Conservation (phyloP, 331 rosid species). For the Malus hybrid region DNA sequence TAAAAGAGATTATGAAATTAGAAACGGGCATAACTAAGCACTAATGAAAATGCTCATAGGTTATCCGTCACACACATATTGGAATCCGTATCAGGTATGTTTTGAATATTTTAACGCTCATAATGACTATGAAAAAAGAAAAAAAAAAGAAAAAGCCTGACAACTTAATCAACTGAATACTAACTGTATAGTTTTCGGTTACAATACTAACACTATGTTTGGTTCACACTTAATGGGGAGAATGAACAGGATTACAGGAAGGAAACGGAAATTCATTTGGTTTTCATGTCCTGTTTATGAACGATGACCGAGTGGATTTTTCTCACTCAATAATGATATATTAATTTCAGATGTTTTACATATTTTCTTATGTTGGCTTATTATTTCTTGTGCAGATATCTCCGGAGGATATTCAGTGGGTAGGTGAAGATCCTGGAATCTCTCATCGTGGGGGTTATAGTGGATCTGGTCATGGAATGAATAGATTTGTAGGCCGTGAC, state of each 20-base stretch:
- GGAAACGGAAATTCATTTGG: neutral
- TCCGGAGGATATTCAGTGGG: conserved; percentile 89
- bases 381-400: conserved; percentile 51
- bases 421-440: conserved; percentile 79
- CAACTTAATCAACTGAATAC: neutral
- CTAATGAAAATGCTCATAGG: neutral
- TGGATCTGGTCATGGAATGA: conserved; percentile 58
- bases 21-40: neutral
- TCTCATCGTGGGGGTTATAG: conserved; percentile 51
- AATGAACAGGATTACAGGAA: neutral
- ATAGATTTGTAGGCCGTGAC: conserved; percentile 51
- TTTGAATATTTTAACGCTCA: neutral
- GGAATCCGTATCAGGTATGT: neutral
- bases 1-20: neutral
- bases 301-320: neutral
- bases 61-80: neutral
- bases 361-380: conserved; percentile 17
- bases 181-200: neutral
- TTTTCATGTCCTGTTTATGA: neutral
- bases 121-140: neutral
- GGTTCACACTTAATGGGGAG: neutral
- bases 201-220: neutral
- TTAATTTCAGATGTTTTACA: conserved; percentile 1
- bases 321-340: too few species aligned
- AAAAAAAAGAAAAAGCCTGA: neutral